These are phyloP conservation scores for Chrysoporthe deuterocubensis DNA, from an alignment of 2,329 filamentous ascomycete genomes.

Conservation along the genomic window DNA sequence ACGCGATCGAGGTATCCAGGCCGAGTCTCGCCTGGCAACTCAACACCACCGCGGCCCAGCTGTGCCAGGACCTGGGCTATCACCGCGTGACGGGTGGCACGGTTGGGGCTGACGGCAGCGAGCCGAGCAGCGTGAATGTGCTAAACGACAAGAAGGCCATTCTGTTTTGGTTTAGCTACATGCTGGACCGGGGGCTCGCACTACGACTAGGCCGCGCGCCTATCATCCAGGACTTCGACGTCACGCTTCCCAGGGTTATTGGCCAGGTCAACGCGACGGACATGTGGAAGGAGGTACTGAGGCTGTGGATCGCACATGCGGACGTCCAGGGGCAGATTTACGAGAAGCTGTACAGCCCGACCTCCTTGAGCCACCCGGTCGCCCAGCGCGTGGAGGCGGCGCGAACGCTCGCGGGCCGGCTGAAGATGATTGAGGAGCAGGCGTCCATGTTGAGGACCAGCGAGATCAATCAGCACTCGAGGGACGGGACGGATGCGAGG, in stretches of 20 bases:
- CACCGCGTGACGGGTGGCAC: slow-evolving; percentile 50
- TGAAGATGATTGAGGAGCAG: slow-evolving; percentile 42
- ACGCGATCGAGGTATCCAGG: slow-evolving; percentile 64
- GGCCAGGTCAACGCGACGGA: slow-evolving; percentile 35
- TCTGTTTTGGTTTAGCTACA: slow-evolving; percentile 58
- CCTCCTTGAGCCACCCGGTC: slow-evolving; percentile 46
- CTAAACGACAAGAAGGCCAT: slow-evolving; percentile 43
- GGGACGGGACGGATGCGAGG: slow-evolving; percentile 35
- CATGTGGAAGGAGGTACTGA: slow-evolving; percentile 52
- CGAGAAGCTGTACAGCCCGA: slow-evolving; percentile 57
- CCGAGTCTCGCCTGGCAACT: slow-evolving; percentile 69
- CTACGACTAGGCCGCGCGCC: slow-evolving; percentile 63
- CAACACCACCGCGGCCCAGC: slow-evolving; percentile 59
- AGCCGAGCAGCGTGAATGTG: slow-evolving; percentile 25
- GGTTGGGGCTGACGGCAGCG: slow-evolving; percentile 23
- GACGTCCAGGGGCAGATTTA: slow-evolving; percentile 64
- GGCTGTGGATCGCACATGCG: slow-evolving; percentile 59
- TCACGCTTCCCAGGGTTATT: slow-evolving; percentile 47
- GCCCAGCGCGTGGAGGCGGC: slow-evolving; percentile 47
- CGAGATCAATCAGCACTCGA: slow-evolving; percentile 40
- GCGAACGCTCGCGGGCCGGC: slow-evolving; percentile 43
- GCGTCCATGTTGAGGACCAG: slow-evolving; percentile 42
- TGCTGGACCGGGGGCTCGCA: slow-evolving; percentile 61
- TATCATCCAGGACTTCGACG: slow-evolving; percentile 61
- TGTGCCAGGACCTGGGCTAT: slow-evolving; percentile 67